A percentile compares a stretch with the other conserved stretches of the same genome.
Conservation (phyloP, 2,329 filamentous ascomycete genomes). For the Ophiostoma triangulosporum region DNA sequence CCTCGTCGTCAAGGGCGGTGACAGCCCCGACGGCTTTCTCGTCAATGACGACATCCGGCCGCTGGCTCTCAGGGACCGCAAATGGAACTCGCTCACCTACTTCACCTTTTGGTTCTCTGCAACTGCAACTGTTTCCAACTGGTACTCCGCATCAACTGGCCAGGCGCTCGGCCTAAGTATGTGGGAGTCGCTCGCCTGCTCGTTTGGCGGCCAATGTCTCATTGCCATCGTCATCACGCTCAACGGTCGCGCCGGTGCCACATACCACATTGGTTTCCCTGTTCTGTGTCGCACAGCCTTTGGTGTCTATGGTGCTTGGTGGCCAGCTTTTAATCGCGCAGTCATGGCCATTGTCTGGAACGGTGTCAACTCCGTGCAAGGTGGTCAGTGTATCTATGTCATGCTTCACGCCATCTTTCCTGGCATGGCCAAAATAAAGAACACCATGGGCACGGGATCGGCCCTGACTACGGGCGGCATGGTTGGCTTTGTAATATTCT, state of each 20-base stretch:
- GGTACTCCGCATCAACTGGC: conserved; percentile 23
- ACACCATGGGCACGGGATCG: conserved; percentile 15
- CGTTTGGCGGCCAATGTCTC: conserved; percentile 27
- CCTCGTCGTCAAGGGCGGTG: background rate
- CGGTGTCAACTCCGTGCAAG: conserved; percentile 1
- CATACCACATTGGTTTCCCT: conserved; percentile 29
- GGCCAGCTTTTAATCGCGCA: conserved; percentile 30
- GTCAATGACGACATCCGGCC: conserved; percentile 2
- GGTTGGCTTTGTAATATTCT: conserved; percentile 8
- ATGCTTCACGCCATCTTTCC: conserved; percentile 30
- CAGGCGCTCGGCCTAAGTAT: conserved; percentile 31
- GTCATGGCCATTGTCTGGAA: conserved; percentile 25
- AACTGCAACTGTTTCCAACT: conserved; percentile 24
- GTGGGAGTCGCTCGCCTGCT: conserved; percentile 33
- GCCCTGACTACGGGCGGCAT: conserved; percentile 7
- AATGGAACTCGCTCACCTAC: conserved; percentile 28
- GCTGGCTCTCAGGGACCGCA: conserved; percentile 19
- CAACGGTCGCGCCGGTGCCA: conserved; percentile 19
- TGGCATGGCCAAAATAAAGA: conserved; percentile 24
- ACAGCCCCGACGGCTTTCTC: background rate
- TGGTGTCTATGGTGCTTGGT: conserved; percentile 26
- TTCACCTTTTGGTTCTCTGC: conserved; percentile 30
- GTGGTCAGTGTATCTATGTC: conserved; percentile 17
- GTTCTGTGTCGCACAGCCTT: conserved; percentile 29
- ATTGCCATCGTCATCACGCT: conserved; percentile 27